Evolutionary conservation across 2,329 filamentous ascomycete genomes (phyloP), one percentile per base, ranked within the genome.

Genomic region (Fusarium lateritium): DNA sequence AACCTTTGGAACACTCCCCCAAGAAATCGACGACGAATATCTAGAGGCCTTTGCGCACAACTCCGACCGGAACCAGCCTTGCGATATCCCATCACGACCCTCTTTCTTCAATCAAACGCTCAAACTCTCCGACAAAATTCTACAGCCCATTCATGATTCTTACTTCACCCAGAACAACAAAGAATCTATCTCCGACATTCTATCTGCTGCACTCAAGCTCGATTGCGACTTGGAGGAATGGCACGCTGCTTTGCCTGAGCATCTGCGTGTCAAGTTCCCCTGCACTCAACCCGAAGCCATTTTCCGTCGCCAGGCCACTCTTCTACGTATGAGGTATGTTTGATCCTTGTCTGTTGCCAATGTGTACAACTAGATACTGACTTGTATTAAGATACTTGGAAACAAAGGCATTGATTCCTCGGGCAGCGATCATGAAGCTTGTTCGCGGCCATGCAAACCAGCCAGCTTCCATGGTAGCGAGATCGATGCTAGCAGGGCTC

Each of bases 11-110:
- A 47, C 31, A 2, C 19, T 73, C 1, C 72, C 73, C 0, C 63
- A 64, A 14, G 73, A 74, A 63, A 55, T 71, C 31, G 73, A 75
- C 39, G 73, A 75, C 38, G 73, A 72, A 22, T 52, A 68, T 49
- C 67, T 73, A 2, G 73, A 75, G 26, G 62, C 44, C 13, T 56
- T 46, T 2, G 19, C 47, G 2, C 53, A 58, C 21, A 58, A 47
- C 31, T 14, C 49, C 4, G 55, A 58, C 7, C 44, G 63, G 21
- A 26, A 36, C n/a, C 73, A 73, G 26, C 58, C 73, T 5, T 53
- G 69, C 21, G 69, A 73, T n/a, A 21, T 26, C 1, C 70, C 70
- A 4, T 73, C 72, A 6, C 60, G 62, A 33, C 56, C 72, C 2
- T 74, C 73, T 6, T 73, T 75, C 22, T 75, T 75, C 14, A 46